Conservation (phyloP, 1,139 yeast genomes). For the Debaryomycetaceae sp. region DNA sequence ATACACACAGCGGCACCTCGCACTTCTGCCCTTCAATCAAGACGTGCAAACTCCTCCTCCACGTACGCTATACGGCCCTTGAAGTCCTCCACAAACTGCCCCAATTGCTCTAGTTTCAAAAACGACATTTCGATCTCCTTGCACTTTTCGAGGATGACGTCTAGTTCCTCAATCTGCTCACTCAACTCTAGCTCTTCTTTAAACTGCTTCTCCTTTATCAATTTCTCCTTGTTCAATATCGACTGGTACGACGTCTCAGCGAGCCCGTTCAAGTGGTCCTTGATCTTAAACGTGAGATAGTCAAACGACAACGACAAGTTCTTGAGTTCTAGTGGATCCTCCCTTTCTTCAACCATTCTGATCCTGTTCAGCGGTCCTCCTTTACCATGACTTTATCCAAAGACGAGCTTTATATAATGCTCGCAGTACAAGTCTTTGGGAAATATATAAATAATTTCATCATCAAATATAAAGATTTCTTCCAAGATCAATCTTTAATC, state of each 20-base stretch:
- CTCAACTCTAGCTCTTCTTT: conserved; percentile 35
- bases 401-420: background rate
- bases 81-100: conserved; percentile 42
- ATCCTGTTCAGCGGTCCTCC: conserved; percentile 2
- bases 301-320: conserved; percentile 60
- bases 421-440: background rate
- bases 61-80: conserved; percentile 23
- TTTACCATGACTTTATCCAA: background rate
- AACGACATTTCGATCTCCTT: conserved; percentile 59
- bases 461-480: background rate
- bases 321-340: conserved; percentile 63
- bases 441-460: conserved; percentile 1
- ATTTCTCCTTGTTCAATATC: conserved; percentile 23
- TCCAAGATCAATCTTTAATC: background rate
- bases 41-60: conserved; percentile 20
- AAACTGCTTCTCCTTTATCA: conserved; percentile 31
- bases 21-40: background rate
- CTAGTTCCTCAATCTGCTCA: conserved; percentile 41
- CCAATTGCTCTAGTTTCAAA: conserved; percentile 64
- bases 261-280: conserved; percentile 45
- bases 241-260: conserved; percentile 34
- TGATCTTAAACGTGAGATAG: conserved; percentile 57
- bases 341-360: conserved; percentile 20
- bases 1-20: too few species aligned
- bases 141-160: conserved; percentile 45